These are phyloP conservation scores for Stephania japonica DNA, from an alignment of 164 flowering plant species.

Conservation along the genomic window DNA sequence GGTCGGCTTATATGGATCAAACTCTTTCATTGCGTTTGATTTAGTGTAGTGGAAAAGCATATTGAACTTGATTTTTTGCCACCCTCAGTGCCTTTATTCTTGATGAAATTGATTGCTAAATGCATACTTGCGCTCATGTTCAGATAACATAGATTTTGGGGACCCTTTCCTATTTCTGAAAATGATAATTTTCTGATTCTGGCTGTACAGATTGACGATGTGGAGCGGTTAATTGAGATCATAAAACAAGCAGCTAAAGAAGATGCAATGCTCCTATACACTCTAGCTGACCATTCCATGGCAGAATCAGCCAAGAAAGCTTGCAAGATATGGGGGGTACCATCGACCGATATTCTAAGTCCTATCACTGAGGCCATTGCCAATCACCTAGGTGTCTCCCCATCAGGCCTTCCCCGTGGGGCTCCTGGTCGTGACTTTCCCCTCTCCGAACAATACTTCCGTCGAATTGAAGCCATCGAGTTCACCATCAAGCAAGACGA, in stretches of 20 bases:
- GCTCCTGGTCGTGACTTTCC: constrained; percentile 54
- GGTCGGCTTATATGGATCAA: too few relatives aligned
- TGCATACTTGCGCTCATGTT: too few relatives aligned
- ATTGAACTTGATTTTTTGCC: too few relatives aligned
- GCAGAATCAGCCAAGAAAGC: constrained; percentile 72
- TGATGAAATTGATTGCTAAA: too few relatives aligned
- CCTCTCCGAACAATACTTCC: constrained; percentile 67
- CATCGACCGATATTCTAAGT: constrained; percentile 62
- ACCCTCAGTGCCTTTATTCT: too few relatives aligned
- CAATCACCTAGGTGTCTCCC: constrained; percentile 72
- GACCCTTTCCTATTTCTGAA: too few relatives aligned
- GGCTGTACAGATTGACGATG: constrained; percentile 56
- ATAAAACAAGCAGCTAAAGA: constrained; percentile 85
- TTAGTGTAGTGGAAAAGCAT: too few relatives aligned
- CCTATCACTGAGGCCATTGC: constrained; percentile 82
- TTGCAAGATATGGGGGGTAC: constrained; percentile 69
- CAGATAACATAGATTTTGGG: too few relatives aligned
- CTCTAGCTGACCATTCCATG: constrained; percentile 81
- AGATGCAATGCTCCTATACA: constrained; percentile 75
- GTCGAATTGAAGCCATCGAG: constrained; percentile 77
- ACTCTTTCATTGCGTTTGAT: too few relatives aligned
- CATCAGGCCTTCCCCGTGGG: constrained; percentile 90
- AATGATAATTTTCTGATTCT: neutral
- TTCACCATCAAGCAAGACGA: constrained; percentile 96
- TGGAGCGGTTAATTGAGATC: constrained; percentile 59